Evolutionary conservation across 139 green algal genomes (phyloP), one percentile per base, ranked within the genome.

Genomic region (Limnomonas spitsbergensis): DNA sequence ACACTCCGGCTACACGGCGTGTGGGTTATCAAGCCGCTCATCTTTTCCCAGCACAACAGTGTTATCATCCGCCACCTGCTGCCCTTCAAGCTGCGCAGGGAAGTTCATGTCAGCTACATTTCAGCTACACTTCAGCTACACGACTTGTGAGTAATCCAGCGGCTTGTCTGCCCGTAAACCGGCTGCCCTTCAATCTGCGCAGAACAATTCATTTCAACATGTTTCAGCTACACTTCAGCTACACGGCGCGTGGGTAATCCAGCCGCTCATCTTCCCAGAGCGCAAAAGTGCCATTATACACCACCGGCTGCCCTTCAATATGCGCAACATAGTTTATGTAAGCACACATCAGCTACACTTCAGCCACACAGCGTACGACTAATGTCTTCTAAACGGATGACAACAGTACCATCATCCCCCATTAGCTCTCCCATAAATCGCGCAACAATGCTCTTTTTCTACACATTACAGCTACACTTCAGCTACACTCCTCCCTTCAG

Each of bases 211-310:
- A n/a, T n/a, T n/a, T n/a, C n/a, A n/a, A n/a, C n/a, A n/a, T n/a
- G n/a, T n/a, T n/a, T n/a, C n/a, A n/a, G n/a, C n/a, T n/a, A n/a
- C n/a, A n/a, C n/a, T n/a, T n/a, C n/a, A n/a, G n/a, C 6, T 83
- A 82, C 2, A 93, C 76, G 7, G 91, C 66, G 69, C 89, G 74
- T 0, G 69, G 81, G 80, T 83, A 87, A 77, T 92, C 88, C 27
- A 93, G 80, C 0, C 89, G 79, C 78, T 93, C 89, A 53, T 93
- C 89, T 34, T 91, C 84, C 0, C 89, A 54, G 66, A 92, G 91
- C 73, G 85, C 76, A 0, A 90, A 69, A 24, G 89, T 92, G 35
- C 88, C 89, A 73, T 93, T 88, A 73, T 93, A 86, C 27, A 88
- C 89, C 3, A 93, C 78, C 0, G 73, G 37, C 70, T 73, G n/a